A percentile compares a stretch with the other conserved stretches of the same genome.
These are phyloP conservation scores for Asterophora lycoperdoides DNA, from an alignment of 768 basidiomycete species.

Conservation along the genomic window DNA sequence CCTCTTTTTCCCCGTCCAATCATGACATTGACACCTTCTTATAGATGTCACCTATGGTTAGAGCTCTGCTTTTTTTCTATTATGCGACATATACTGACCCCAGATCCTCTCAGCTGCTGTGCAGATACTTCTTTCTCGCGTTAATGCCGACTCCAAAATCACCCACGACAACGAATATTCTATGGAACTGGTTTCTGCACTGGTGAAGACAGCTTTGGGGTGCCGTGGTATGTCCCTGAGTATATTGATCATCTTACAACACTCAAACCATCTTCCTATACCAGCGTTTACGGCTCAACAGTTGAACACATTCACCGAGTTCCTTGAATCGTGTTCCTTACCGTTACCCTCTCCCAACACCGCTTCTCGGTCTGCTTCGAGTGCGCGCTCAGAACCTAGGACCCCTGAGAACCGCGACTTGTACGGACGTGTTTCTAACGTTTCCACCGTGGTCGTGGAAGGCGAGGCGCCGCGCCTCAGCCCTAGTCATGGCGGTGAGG, in stretches of 20 bases:
- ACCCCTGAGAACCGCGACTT: conserved; percentile 22
- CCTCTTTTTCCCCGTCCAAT: background rate
- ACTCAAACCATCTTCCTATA: background rate
- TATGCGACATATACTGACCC: conserved; percentile 1
- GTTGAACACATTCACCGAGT: conserved; percentile 40
- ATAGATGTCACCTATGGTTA: conserved; percentile 37
- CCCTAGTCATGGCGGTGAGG: conserved; percentile 10
- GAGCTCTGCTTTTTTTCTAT: conserved; percentile 3
- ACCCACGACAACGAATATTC: conserved; percentile 34
- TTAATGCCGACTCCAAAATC: conserved; percentile 27
- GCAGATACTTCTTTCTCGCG: conserved; percentile 52
- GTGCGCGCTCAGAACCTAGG: conserved; percentile 18
- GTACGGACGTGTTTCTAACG: conserved; percentile 9
- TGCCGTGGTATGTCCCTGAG: conserved; percentile 49
- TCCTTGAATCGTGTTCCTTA: conserved; percentile 28
- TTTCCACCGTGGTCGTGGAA: conserved; percentile 7
- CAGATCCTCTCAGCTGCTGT: conserved; percentile 38
- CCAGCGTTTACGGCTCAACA: conserved; percentile 66
- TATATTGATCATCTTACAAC: background rate
- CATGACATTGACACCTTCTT: conserved; percentile 3
- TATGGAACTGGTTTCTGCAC: conserved; percentile 33
- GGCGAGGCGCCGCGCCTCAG: conserved; percentile 8
- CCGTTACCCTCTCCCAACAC: background rate
- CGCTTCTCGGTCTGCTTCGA: conserved; percentile 15
- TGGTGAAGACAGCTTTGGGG: conserved; percentile 47